Percentiles rank a stretch among this genome's conserved stretches.
phyloP scores from a whole-genome alignment of 768 basidiomycete genomes.

The Cubamyces lactineus region DNA sequence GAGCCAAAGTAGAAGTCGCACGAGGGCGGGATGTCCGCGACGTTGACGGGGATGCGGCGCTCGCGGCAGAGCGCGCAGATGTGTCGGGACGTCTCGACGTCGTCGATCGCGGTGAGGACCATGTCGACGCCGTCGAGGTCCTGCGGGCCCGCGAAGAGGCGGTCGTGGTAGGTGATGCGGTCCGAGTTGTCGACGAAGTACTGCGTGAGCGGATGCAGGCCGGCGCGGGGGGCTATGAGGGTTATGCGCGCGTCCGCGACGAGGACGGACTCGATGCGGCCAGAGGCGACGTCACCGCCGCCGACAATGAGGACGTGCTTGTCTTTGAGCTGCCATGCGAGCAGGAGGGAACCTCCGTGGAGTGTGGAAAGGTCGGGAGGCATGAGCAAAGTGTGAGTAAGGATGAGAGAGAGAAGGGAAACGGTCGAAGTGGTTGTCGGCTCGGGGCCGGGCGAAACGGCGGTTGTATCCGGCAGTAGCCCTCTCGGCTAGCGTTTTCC shows the following conservation, averaged over 20 bases:
- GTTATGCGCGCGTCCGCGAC: slow-evolving; percentile 77
- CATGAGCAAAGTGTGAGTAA: neutral
- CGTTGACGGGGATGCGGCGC: slow-evolving; percentile 84
- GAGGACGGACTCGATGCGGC: slow-evolving; percentile 85
- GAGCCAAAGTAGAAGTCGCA: slow-evolving; percentile 99
- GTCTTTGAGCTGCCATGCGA: slow-evolving; percentile 91
- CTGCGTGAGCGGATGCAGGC: slow-evolving; percentile 65
- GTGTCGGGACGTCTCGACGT: slow-evolving; percentile 67
- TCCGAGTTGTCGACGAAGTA: slow-evolving; percentile 51
- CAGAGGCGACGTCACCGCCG: slow-evolving; percentile 90
- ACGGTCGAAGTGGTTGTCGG: neutral
- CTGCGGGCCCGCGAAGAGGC: slow-evolving; percentile 62
- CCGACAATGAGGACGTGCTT: slow-evolving; percentile 90
- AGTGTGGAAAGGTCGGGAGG: slow-evolving; percentile 17
- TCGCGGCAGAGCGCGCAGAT: slow-evolving; percentile 74
- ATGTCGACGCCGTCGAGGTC: slow-evolving; percentile 77
- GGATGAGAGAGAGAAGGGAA: neutral
- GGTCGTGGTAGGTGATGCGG: slow-evolving; percentile 72
- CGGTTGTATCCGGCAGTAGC: neutral
- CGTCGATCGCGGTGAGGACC: slow-evolving; percentile 93
- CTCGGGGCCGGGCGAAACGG: too few species aligned
- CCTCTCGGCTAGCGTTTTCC: neutral
- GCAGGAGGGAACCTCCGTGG: slow-evolving; percentile 76
- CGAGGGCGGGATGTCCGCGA: slow-evolving; percentile 91
- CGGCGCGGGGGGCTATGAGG: slow-evolving; percentile 70